Conservation (phyloP, 1,284 basidiomycete species). For the Prillingera fragicola region DNA sequence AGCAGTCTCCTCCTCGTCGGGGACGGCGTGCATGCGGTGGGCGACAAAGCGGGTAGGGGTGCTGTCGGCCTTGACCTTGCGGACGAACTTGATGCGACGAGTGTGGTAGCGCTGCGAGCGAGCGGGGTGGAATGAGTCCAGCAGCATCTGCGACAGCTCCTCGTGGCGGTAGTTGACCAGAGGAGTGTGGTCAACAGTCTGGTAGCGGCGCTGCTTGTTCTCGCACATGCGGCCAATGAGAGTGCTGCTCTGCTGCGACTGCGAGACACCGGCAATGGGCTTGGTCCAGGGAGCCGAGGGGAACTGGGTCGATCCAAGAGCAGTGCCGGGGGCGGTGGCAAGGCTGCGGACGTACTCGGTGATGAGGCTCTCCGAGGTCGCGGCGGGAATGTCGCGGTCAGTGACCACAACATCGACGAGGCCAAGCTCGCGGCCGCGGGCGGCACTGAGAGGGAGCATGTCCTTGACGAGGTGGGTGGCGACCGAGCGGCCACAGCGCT, state of each 20-base stretch:
- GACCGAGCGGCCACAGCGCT: constrained; percentile 41
- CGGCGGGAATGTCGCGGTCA: constrained; percentile 12
- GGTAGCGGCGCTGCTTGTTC: constrained; percentile 36
- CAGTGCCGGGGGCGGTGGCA: constrained; percentile 8
- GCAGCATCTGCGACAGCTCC: constrained; percentile 51
- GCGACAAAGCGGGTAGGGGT: constrained; percentile 47
- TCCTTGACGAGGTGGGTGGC: constrained; percentile 41
- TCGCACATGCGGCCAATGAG: constrained; percentile 30
- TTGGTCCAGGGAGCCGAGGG: constrained; percentile 24
- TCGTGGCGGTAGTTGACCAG: constrained; percentile 44
- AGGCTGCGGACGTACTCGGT: constrained; percentile 24
- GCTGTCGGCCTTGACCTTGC: constrained; percentile 45
- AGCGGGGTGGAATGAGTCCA: constrained; percentile 49
- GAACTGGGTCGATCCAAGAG: constrained; percentile 7
- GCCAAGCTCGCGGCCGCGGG: constrained; percentile 30
- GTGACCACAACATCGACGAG: constrained; percentile 41
- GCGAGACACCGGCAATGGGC: background rate
- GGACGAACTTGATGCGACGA: constrained; percentile 49
- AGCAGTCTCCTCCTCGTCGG: constrained; percentile 43
- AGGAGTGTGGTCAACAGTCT: constrained; percentile 22
- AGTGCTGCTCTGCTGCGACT: background rate
- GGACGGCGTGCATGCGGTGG: constrained; percentile 30
- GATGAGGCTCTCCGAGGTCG: constrained; percentile 19
- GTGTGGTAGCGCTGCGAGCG: constrained; percentile 47
- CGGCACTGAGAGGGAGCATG: constrained; percentile 49